Base-by-base conservation (phyloP, 2,329 filamentous ascomycete species). In the Pseudogymnoascus sp. region DNA sequence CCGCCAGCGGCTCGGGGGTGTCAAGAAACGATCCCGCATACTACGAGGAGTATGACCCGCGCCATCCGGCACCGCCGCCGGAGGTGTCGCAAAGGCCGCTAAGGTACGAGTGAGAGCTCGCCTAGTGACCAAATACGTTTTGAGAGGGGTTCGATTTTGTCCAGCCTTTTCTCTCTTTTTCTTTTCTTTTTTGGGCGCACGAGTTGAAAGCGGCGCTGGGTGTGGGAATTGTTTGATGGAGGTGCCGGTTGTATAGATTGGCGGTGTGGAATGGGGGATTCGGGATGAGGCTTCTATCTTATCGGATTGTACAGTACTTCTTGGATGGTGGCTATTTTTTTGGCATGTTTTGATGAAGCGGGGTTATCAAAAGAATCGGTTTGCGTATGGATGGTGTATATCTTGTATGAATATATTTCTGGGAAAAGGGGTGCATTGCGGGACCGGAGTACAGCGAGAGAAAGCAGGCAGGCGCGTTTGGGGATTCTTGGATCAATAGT, bases 11-110 rank as follows among this genome's bases (percentile, higher is more conserved):
- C 14, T 20, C 57, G 2, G 57, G 28, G 18, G 18, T 58, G 16
- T 37, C 35, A 9, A 58, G 57, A 37, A 39, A 58, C 30, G 63
- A 39, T 9, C 63, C 63, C 20, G 63, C 63, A 57, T 72, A 71
- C 57, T 69, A 74, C 59, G 76, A 78, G 60, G 76, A 78, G 63
- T 80, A 81, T 58, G 77, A 80, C 60, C 76, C 77, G 22, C 73
- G 73, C 47, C 74, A 74, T 65, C 74, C 75, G 11, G 71, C 69
- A 47, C 69, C 68, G 28, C 69, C 70, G 14, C 66, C 71, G 28
- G 37, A 39, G 18, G 37, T 37, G 35, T 25, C 37, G 11, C 33
- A 58, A 16, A 37, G 37, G 57, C 9, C 33, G 35, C 20, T 58
- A 18, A 58, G 57, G 18, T 54, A 54, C 12, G 28, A 35, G 28